Conservation (phyloP, 2,329 filamentous ascomycete genomes). For the Didymella sp. region DNA sequence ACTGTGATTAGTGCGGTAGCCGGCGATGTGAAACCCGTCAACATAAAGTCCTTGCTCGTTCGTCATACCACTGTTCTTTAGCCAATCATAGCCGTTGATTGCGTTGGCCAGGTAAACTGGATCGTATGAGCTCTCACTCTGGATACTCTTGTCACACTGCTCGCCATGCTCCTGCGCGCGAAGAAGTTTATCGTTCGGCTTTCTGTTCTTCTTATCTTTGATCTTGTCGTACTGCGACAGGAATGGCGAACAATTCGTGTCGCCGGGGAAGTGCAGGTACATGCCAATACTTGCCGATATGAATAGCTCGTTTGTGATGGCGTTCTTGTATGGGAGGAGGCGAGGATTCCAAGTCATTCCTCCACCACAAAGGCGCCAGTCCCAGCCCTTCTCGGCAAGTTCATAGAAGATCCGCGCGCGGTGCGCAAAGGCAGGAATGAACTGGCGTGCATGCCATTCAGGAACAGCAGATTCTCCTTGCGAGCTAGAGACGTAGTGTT, state of each 20-base stretch:
- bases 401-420: slow-evolving; percentile 87
- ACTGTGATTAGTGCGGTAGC: slow-evolving; percentile 61
- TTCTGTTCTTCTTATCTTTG: slow-evolving; percentile 6
- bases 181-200: slow-evolving; percentile 5
- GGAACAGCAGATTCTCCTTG: slow-evolving; percentile 11
- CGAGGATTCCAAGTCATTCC: slow-evolving; percentile 92
- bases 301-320: slow-evolving; percentile 92
- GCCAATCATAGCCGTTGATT: slow-evolving; percentile 80
- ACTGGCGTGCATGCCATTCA: slow-evolving; percentile 78
- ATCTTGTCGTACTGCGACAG: slow-evolving; percentile 42
- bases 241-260: slow-evolving; percentile 76
- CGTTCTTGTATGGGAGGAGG: slow-evolving; percentile 83
- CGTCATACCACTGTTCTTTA: slow-evolving; percentile 80
- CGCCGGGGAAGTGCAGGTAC: slow-evolving; percentile 88
- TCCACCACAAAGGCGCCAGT: slow-evolving; percentile 78
- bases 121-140: slow-evolving; percentile 53
- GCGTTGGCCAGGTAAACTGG: slow-evolving; percentile 75
- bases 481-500: slow-evolving; percentile 60
- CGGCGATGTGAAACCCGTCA: slow-evolving; percentile 87
- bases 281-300: slow-evolving; percentile 85
- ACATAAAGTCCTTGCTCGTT: slow-evolving; percentile 76
- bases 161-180: slow-evolving; percentile 16
- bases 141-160: slow-evolving; percentile 15
- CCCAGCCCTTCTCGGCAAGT: slow-evolving; percentile 79
- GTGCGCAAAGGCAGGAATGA: slow-evolving; percentile 79